phyloP scores from a whole-genome alignment of 2,329 filamentous ascomycete genomes.

The Trichoderma citrinoviride region DNA sequence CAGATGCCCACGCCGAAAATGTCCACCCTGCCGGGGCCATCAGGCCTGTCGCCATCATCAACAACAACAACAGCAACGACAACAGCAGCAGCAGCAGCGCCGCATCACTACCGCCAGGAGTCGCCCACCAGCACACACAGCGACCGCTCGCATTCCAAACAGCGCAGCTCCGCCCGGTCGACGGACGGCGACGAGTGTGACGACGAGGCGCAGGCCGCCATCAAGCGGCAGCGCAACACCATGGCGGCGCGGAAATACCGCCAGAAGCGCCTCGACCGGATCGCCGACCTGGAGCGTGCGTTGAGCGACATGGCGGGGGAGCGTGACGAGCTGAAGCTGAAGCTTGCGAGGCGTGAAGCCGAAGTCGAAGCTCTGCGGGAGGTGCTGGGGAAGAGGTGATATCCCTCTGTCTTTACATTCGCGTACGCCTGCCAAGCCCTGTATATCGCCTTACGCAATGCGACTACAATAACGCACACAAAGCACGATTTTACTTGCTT shows the following conservation, averaged over 20 bases:
- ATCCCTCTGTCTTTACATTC: no score
- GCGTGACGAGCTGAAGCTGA: constrained; percentile 60
- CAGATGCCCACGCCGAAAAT: constrained; percentile 14
- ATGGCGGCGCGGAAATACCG: constrained; percentile 70
- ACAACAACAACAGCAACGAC: no score
- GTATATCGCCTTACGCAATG: no score
- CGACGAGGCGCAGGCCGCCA: constrained; percentile 28
- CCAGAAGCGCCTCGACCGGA: constrained; percentile 66
- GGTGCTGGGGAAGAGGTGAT: constrained; percentile 40
- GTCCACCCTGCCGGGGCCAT: neutral
- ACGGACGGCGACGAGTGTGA: constrained; percentile 22
- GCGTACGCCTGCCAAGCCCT: neutral
- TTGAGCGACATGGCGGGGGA: constrained; percentile 59
- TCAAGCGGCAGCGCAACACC: constrained; percentile 67
- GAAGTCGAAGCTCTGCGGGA: constrained; percentile 60
- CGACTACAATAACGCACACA: neutral
- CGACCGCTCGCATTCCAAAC: constrained; percentile 22
- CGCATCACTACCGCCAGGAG: constrained; percentile 2
- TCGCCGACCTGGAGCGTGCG: constrained; percentile 58
- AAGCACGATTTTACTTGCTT: no score
- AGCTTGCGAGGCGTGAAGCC: constrained; percentile 62
- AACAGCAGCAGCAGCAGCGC: neutral
- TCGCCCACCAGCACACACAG: constrained; percentile 19
- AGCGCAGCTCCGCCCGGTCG: constrained; percentile 21
- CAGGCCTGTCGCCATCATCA: neutral